Conservation (phyloP, 352 stramenopile species). For the Pythium dissotocum region DNA sequence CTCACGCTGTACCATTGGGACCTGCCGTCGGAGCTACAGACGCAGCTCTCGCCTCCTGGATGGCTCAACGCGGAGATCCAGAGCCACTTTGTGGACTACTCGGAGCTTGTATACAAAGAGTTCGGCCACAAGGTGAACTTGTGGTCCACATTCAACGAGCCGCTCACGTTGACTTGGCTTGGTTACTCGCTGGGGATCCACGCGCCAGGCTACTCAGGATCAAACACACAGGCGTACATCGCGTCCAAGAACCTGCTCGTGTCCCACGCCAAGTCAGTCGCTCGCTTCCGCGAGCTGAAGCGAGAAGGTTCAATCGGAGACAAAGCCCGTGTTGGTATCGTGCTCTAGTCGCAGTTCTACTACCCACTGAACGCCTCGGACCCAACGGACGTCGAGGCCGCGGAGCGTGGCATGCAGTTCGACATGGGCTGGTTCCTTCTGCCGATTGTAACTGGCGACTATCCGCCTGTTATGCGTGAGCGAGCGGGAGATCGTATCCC, state of each 20-base stretch:
- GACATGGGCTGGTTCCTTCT: slow-evolving; percentile 91
- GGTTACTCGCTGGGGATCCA: slow-evolving; percentile 79
- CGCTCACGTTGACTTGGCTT: slow-evolving; percentile 79
- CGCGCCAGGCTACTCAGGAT: slow-evolving; percentile 36
- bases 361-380: slow-evolving; percentile 73
- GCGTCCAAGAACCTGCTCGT: slow-evolving; percentile 90
- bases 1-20: slow-evolving; percentile 97
- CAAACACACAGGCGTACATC: slow-evolving; percentile 43
- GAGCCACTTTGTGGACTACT: slow-evolving; percentile 88
- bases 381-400: slow-evolving; percentile 50
- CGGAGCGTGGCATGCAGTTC: slow-evolving; percentile 86
- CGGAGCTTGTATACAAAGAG: slow-evolving; percentile 84
- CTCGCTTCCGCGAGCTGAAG: slow-evolving; percentile 82
- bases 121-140: slow-evolving; percentile 91
- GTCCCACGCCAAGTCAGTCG: slow-evolving; percentile 86
- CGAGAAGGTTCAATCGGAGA: slow-evolving; percentile 30
- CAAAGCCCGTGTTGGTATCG: slow-evolving; percentile 88
- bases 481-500: slow-evolving; percentile 77
- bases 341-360: slow-evolving; percentile 78
- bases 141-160: slow-evolving; percentile 96
- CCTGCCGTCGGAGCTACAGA: slow-evolving; percentile 85
- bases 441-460: slow-evolving; percentile 89
- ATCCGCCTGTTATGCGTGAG: slow-evolving; percentile 89
- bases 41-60: slow-evolving; percentile 70
- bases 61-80: slow-evolving; percentile 64